Conservation (phyloP, 78 protist genomes). For the slime mould (Dictyostelium discoideum) region DNA sequence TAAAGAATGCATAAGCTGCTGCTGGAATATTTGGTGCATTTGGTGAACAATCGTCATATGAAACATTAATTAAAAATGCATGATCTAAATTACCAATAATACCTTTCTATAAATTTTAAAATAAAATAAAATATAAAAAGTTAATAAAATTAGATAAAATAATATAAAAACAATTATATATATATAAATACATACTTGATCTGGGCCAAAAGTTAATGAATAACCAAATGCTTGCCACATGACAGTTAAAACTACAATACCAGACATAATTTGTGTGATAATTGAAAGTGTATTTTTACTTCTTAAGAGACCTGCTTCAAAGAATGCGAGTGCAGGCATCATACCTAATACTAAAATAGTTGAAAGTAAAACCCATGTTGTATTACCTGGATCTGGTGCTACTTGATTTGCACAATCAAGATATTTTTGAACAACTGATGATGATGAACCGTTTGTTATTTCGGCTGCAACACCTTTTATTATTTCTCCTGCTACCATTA, state of each 20-base stretch:
- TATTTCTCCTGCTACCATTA: not conserved
- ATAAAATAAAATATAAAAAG: not conserved
- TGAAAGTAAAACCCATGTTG: conserved; percentile 83
- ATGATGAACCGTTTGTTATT: not conserved
- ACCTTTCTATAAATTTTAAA: conserved; percentile 23
- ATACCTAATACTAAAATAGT: conserved; percentile 82
- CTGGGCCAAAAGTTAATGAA: conserved; percentile 86
- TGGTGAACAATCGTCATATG: conserved; percentile 51
- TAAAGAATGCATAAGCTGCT: conserved; percentile 85
- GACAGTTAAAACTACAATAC: conserved; percentile 67
- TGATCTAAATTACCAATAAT: conserved; percentile 78
- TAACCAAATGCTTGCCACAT: conserved; percentile 91
- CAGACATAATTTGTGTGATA: conserved; percentile 85
- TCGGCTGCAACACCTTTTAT: not conserved
- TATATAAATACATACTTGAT: conserved; percentile 10
- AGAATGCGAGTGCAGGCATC: conserved; percentile 93
- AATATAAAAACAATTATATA: not conserved
- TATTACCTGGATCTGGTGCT: conserved; percentile 78
- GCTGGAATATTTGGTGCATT: conserved; percentile 80
- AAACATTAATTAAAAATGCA: conserved; percentile 46
- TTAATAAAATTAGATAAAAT: not conserved
- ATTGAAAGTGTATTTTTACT: conserved; percentile 87
- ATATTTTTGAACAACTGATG: not conserved
- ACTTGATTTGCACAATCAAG: not conserved
- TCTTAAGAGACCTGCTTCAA: conserved; percentile 91